These are phyloP conservation scores for Sporothrix brasiliensis DNA, from an alignment of 2,329 filamentous ascomycete genomes.

Conservation along the genomic window DNA sequence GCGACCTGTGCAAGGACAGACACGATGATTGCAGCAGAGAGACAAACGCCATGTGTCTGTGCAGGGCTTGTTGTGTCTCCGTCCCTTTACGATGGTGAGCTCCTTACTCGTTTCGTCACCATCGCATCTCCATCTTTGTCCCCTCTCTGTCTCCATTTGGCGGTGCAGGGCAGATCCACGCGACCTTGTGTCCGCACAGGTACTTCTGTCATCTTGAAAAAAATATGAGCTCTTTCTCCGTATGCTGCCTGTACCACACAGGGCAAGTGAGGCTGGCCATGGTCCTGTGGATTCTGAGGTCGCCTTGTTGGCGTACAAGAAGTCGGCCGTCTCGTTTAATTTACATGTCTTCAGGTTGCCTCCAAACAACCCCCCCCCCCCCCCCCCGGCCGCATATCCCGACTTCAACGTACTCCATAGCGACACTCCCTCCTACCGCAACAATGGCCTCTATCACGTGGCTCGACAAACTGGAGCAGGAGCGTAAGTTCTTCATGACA, in stretches of 20 bases:
- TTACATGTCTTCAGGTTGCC: neutral
- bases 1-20: neutral
- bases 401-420: neutral
- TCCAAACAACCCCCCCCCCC: neutral
- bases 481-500: slow-evolving; percentile 40
- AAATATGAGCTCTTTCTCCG: neutral
- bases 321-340: neutral
- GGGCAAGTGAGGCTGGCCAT: neutral
- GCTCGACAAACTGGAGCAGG: slow-evolving; percentile 51
- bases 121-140: neutral
- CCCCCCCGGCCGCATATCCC: no score
- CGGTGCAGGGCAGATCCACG: slow-evolving; percentile 4
- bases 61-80: neutral
- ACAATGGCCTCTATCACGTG: slow-evolving; percentile 41
- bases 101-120: no score
- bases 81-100: no score
- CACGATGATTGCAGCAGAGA: neutral
- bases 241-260: neutral
- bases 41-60: neutral
- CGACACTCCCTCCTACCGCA: neutral
- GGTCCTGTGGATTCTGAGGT: neutral
- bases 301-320: slow-evolving; percentile 7
- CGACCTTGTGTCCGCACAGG: slow-evolving; percentile 6
- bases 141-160: neutral
- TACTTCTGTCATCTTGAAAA: neutral